Base-by-base conservation (phyloP, 2,329 filamentous ascomycete genomes). In the Colletotrichum tropicicola region DNA sequence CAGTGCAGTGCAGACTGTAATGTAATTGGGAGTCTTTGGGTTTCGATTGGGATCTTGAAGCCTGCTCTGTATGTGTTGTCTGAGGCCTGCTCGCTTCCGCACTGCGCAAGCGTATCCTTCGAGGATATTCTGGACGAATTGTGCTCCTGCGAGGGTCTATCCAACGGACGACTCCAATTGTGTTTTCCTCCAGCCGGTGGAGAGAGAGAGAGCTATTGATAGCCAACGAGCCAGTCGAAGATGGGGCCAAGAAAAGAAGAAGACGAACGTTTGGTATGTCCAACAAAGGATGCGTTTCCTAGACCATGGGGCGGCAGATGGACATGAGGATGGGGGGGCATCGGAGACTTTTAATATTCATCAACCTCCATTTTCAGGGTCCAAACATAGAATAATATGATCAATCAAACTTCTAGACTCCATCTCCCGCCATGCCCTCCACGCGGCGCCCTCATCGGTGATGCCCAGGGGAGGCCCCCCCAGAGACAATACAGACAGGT, bases 341-440 rank as follows among this genome's bases (percentile, higher is more conserved):
- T 48, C 48, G 60, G 56, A 37, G 39, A 54, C 25, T 39, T 65
- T 65, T 54, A 61, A 55, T 44, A 65, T 35, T 41, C 48, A 28
- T 48, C 47, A 37, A 48, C 27, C 21, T 28, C 19, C 23, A 32
- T 27, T 37, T 65, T 55, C 61, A 61, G 61, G 57, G 61, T 65
- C 61, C 61, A 55, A 55, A 65, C 41, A 21, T 6, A 35, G 27
- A 28, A 28, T 23, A 48, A 44, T 30, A 37, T 48, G 56, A 60
- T 59, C 32, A 53, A 54, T 60, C 60, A 60, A 25, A 53, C 32
- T 54, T 41, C 47, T 48, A 15, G 60, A 23, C 47, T 30, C n/a
- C 27, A 21, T 45, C 23, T 25, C 23, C 13, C 54, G 37, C 44
- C 39, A 44, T 54, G 5, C 39, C 32, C n/a, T 32, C 37, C 37